Conservation (phyloP, 1,139 yeast genomes). For the Zygosaccharomyces pseudobailii region DNA sequence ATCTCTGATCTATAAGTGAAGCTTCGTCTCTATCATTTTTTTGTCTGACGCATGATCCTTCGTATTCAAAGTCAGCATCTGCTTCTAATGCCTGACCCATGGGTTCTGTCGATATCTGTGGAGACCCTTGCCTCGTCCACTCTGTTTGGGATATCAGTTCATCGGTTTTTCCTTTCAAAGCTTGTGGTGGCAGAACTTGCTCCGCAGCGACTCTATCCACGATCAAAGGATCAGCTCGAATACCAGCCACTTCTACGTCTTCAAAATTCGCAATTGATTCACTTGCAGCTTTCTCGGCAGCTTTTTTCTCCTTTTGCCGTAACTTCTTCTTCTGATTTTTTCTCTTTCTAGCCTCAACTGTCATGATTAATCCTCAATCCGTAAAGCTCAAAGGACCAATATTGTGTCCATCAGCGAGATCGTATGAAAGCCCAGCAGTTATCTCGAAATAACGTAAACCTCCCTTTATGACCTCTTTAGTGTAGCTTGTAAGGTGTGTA, state of each 20-base stretch:
- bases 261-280: constrained; percentile 4
- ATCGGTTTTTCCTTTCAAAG: not conserved
- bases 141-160: not conserved
- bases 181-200: constrained; percentile 1
- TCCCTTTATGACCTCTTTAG: not conserved
- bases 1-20: not conserved
- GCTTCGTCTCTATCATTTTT: not conserved
- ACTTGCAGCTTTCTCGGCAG: constrained; percentile 10
- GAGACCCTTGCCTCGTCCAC: not conserved
- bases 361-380: constrained; percentile 8
- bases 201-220: constrained; percentile 5
- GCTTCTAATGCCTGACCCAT: constrained; percentile 2
- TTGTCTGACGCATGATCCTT: not conserved
- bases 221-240: not conserved
- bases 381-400: not conserved
- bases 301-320: constrained; percentile 31
- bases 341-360: constrained; percentile 27
- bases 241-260: constrained; percentile 3
- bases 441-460: not conserved
- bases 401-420: not conserved
- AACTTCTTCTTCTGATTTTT: constrained; percentile 34
- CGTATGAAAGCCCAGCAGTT: not conserved
- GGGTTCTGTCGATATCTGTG: not conserved
- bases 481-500: not conserved
- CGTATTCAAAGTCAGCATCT: not conserved